Evolutionary conservation across 768 basidiomycete species (phyloP), one percentile per base, ranked within the genome.

Genomic region (Goffeauzyma gilvescens): DNA sequence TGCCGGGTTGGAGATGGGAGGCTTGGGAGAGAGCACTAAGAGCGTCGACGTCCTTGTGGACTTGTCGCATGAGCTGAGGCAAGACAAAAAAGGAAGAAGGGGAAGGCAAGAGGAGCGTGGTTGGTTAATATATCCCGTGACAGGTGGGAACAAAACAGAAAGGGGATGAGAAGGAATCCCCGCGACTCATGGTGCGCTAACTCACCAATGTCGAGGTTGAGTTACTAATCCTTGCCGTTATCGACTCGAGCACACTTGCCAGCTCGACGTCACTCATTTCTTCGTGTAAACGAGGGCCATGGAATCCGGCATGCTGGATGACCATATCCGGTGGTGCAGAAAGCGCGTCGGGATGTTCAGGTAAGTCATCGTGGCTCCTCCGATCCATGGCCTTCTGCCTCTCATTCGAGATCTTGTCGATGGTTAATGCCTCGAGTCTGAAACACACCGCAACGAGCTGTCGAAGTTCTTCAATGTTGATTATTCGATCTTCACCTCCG

Each of bases 191-290:
- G n/a, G n/a, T n/a, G n/a, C n/a, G n/a, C n/a, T n/a, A 12, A 54
- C 61, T 52, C 41, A 63, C 61, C 44, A 68, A 44, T 15, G 62
- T 56, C 6, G 62, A 59, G 23, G 75, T 63, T 2, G 79, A 73
- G 56, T 87, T 86, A 57, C 82, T 77, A 41, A 87, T 75, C 32
- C 87, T 71, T 6, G 74, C 65, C 23, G 78, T 68, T 39, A 90
- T 58, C 10, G 77, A 81, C 52, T 86, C 80, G 24, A 93, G 68
- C n/a, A 83, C 64, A 46, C 72, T 63, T 64, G 76, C 72, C 40
- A 87, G 64, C 45, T 89, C 81, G 14, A 69, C 62, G 51, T 87
- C 84, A 22, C 73, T 69, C 52, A 78, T 74, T 48, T 74, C 75
- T 39, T 79, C 76, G 46, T 68, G 67, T 62, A 89, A 71, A 8